Evolutionary conservation across 2,329 filamentous ascomycete genomes (phyloP), one percentile per base, ranked within the genome.

Genomic region (Xylariaceae sp.): DNA sequence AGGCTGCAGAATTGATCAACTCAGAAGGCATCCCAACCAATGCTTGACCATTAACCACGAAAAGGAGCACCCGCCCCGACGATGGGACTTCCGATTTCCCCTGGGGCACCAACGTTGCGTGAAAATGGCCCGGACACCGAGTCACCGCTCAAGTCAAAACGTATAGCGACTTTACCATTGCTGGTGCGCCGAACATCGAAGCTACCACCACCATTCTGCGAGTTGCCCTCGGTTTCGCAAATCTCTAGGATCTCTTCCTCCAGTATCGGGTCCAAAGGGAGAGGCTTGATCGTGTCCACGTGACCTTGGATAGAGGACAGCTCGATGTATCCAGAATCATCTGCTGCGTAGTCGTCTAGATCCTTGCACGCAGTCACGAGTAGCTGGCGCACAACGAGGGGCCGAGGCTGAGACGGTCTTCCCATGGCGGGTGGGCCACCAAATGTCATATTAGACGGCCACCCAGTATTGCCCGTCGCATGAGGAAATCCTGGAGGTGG

Each of bases 211-310:
- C 94, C 94, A 63, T 97, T 97, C 53, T 86, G 83, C 2, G 75
- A 68, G 63, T 88, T 95, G 51, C 94, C 94, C 67, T 96, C 90
- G 1, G 93, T 96, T 63, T 97, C 93, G 68, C 89, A 94, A 53
- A 95, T 87, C 51, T 89, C 84, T 38, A 93, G 78, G 61, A 97
- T 78, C 63, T 97, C 92, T 22, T 78, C 64, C 75, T 83, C 69
- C 58, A 76, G 69, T 75, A 83, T 62, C 3, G 68, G 62, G 6
- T 71, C 68, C 14, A 69, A 62, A 22, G 74, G 66, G 22, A 77
- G 70, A 52, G 86, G 81, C 48, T 77, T 77, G n/a, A 80, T 72
- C 33, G 74, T 74, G 48, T 85, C 83, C 31, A 89, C 77, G 49
- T 82, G 79, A 10, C 86, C 80, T 60, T 91, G 85, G 63, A 91